Evolutionary conservation across 805 yeast species (phyloP).

Genomic region (Cyberlindnera nakhonratchasimensis): DNA sequence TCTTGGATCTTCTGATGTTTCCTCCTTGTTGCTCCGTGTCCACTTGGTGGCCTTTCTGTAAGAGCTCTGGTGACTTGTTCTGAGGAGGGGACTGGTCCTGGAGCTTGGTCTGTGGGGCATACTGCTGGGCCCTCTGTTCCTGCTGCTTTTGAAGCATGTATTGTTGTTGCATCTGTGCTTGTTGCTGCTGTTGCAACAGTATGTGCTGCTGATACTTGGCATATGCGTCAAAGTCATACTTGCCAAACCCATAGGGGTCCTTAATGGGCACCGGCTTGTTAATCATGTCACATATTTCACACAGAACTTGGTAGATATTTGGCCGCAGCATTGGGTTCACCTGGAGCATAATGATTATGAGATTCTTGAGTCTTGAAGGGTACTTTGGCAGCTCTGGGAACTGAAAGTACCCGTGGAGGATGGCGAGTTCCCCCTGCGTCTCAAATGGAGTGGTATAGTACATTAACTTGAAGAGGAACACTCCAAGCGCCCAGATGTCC

Average conservation of each 20-base stretch:
- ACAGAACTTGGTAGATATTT: conserved; percentile 74
- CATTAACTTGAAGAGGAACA: conserved; percentile 84
- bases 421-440: conserved; percentile 75
- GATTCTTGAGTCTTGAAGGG: conserved; percentile 66
- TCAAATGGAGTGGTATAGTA: conserved; percentile 96
- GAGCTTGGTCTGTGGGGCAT: conserved; percentile 2
- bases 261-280: conserved; percentile 47
- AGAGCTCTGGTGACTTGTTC: neutral
- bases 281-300: conserved; percentile 58
- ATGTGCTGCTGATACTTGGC: conserved; percentile 43
- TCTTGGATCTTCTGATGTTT: neutral
- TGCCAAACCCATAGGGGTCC: conserved; percentile 44
- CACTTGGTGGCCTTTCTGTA: conserved; percentile 2
- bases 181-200: conserved; percentile 40
- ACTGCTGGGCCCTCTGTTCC: conserved; percentile 18
- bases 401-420: conserved; percentile 75
- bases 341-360: conserved; percentile 75
- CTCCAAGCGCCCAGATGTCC: conserved; percentile 97
- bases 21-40: neutral
- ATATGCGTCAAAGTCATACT: conserved; percentile 54
- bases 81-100: neutral
- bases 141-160: conserved; percentile 17
- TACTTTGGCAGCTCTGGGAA: conserved; percentile 70
- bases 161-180: conserved; percentile 27
- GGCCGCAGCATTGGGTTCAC: conserved; percentile 84